phyloP scores from a whole-genome alignment of 768 basidiomycete species.

The Termitomyces sp. region DNA sequence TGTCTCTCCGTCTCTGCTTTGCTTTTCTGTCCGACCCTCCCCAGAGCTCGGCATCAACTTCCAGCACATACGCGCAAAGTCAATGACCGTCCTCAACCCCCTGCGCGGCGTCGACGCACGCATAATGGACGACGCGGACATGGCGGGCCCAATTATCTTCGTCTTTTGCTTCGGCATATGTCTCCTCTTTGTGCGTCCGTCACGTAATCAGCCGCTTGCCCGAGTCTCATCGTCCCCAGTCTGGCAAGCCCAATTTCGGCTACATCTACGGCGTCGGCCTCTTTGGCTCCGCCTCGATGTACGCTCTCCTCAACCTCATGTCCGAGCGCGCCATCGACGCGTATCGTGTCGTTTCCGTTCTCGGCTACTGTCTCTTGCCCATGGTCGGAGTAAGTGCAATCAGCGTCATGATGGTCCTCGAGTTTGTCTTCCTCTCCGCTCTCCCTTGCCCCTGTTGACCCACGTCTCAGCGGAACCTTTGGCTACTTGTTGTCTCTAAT shows the following conservation, averaged over 20 bases:
- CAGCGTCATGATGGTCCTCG: constrained; percentile 80
- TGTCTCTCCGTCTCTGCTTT: constrained; percentile 9
- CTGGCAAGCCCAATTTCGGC: constrained; percentile 96
- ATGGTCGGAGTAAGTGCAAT: constrained; percentile 93
- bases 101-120: constrained; percentile 75
- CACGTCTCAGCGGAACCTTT: constrained; percentile 55
- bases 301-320: constrained; percentile 96
- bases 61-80: constrained; percentile 89
- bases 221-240: constrained; percentile 40
- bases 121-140: constrained; percentile 99
- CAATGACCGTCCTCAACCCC: constrained; percentile 93
- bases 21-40: not conserved
- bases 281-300: constrained; percentile 89
- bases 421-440: constrained; percentile 52
- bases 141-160: constrained; percentile 94
- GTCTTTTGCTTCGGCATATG: constrained; percentile 92
- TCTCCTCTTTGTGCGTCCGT: constrained; percentile 74
- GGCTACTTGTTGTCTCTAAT: constrained; percentile 81
- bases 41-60: constrained; percentile 98
- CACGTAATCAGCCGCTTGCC: not conserved
- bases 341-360: constrained; percentile 89
- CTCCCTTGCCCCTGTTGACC: constrained; percentile 7
- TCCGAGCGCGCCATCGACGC: constrained; percentile 92
- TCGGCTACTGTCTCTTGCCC: constrained; percentile 94
- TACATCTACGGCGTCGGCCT: constrained; percentile 98